Evolutionary conservation across 179 eudicot genomes (phyloP), one percentile per base, ranked within the genome.

Genomic region (Heliamphora pulchella): DNA sequence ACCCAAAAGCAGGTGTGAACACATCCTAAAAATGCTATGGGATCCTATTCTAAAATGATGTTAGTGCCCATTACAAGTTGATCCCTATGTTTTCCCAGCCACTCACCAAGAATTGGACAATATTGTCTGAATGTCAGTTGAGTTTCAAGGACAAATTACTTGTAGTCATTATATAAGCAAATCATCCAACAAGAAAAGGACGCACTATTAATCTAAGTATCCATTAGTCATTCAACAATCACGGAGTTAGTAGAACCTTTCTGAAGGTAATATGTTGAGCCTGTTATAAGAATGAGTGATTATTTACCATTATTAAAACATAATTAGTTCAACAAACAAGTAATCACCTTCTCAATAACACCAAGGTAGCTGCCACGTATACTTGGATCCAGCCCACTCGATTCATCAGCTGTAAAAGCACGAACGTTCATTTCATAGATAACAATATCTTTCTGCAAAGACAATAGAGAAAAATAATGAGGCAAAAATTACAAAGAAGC

Each of bases 341-440:
- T 51, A 20, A 44, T 61, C 86, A 96, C 99, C 98, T 96, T 96
- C 84, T 96, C 98, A 82, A 96, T 94, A 68, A 96, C 85, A 82
- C 99, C 99, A 78, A 88, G 94, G 80, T 92, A 96, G 89, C 99
- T 96, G 78, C 99, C 99, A 39, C 97, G 88, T 85, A 89, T 81
- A 78, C 86, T 86, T 72, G 86, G 88, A 83, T 90, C 92, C 84
- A 96, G 66, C 65, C 87, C 97, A 90, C 99, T 96, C 55, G 99
- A 89, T 84, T 88, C 89, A 84, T 96, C 98, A 75, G 86, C 88
- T 15, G 99, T 96, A 87, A 89, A 96, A 61, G 95, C 98, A 76
- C 99, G 97, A 54, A 96, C 91, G 86, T 94, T 96, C 99, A 96
- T 96, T 89, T 96, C 99, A 86, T 96, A 96, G 76, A 96, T 86